Base-by-base conservation (phyloP, 1,284 basidiomycete genomes). In the Heterobasidion annosum region DNA sequence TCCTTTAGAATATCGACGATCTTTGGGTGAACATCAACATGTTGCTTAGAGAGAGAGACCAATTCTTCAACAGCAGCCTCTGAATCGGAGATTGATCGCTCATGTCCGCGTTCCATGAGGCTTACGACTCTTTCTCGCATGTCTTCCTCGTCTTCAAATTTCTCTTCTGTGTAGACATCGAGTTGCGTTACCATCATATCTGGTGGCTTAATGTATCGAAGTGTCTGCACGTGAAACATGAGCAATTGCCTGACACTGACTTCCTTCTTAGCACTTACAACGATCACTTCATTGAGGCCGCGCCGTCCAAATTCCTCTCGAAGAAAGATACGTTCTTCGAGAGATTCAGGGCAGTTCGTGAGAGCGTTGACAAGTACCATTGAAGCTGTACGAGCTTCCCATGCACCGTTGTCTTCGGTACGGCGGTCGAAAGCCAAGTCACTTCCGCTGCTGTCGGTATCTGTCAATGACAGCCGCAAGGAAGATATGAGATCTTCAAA, bases 111-210 rank as follows among this genome's bases (percentile, higher is more conserved):
- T 9, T 64, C 60, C 54, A 83, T 69, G n/a, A 79, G 62, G 58
- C 66, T 70, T 12, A 73, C 72, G 15, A 79, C 73, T 35, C 79
- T 78, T 55, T 91, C 84, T 16, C 83, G 80, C 67, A 92, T 76
- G 54, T 93, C 89, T 64, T 89, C 85, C 65, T 91, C 86, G 66
- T 96, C 93, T 60, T 93, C 91, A 51, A 88, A 88, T 62, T 91
- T 90, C 66, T 94, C 92, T 59, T 96, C 91, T 0, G 81, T 78
- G 62, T 93, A 95, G 15, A 91, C 78, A 58, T 88, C 81, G 6
- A 94, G 72, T 62, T 95, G 92, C 0, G 78, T 86, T 15, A 85
- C 64, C 34, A 94, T 70, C 1, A 69, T 68, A 47, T 93, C 90
- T 10, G 91, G 88, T 1, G 91, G 88, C 61, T 82, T 79, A 46